Percentiles rank a stretch among this genome's conserved stretches.
Conservation (phyloP, 2,329 filamentous ascomycete genomes). For the Aureobasidium subglaciale region DNA sequence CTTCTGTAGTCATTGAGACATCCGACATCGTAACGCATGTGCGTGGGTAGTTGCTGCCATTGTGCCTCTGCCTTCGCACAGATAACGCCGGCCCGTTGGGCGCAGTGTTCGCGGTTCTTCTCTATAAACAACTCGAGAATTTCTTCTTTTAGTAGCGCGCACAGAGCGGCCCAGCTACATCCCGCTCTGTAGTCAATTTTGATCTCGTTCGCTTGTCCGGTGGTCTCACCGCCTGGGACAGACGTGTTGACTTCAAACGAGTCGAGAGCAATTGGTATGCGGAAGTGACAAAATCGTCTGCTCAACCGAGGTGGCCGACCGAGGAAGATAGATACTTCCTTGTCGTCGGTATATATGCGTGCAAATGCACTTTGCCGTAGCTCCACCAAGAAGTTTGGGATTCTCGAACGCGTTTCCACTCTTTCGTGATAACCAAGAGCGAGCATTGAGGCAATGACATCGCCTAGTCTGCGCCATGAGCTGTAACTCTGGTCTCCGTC, state of each 20-base stretch:
- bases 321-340: conserved; percentile 44
- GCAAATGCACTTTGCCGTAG: conserved; percentile 37
- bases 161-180: conserved; percentile 28
- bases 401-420: conserved; percentile 24
- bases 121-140: conserved; percentile 27
- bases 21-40: conserved; percentile 21
- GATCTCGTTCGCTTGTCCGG: not conserved
- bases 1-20: conserved; percentile 17
- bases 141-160: conserved; percentile 29
- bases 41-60: conserved; percentile 24
- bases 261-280: conserved; percentile 1
- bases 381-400: conserved; percentile 35
- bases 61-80: conserved; percentile 19
- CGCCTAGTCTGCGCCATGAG: conserved; percentile 42
- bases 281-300: conserved; percentile 36
- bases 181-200: conserved; percentile 26
- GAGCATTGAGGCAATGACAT: conserved; percentile 40
- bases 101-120: conserved; percentile 15
- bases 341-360: conserved; percentile 40
- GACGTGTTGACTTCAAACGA: not conserved
- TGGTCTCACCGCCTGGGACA: not conserved
- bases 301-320: conserved; percentile 43
- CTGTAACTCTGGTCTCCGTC: conserved; percentile 43
- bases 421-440: conserved; percentile 43
- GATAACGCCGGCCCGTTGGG: conserved; percentile 17